Base-by-base conservation (phyloP, 805 yeast species). In the Ogataea parapolymorpha region DNA sequence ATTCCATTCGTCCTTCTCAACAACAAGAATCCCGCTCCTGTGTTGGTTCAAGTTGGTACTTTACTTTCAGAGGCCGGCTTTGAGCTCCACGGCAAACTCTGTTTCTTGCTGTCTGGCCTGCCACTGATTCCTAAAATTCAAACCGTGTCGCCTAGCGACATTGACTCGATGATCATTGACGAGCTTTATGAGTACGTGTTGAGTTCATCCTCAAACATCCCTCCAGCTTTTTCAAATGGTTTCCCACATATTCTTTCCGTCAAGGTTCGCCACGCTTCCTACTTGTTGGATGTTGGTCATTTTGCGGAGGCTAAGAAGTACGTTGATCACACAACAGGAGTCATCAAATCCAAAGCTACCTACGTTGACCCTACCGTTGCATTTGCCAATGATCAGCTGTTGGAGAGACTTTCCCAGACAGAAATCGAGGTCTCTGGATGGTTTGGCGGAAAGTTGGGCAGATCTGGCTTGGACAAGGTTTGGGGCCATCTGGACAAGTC, bases 401-500 rank as follows among this genome's bases (percentile, higher is more conserved):
- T 67, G 27, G 70, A 69, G 43, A 70, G 80, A 49, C 54, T 78
- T 17, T 67, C 77, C 6, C 77, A 72, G 18, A 53, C 67, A 4
- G 50, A 54, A 9, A 44, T 67, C 4, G 50, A 53, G 20, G 45
- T 65, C 20, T 58, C 76, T 23, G 74, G 89, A 4, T 90, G 96
- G 97, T 75, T 89, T 49, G 82, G 86, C 11, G 80, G 81, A 54
- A 59, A 55, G 32, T 39, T 62, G 13, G 56, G 59, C 10, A 56
- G 58, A 29, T 59, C 64, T 1, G 56, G 57, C 16, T 31, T 59
- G 15, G 95, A 89, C 51, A 83, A 79, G 56, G 82, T 88, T 39
- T 87, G 95, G 95, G 91, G 93, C 9, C 90, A 84, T 31, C 62
- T 87, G 32, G 95, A 87, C 59, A 87, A 87, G 58, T 77, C 85